Evolutionary conservation across 768 basidiomycete species (phyloP).

Genomic region (Piloderma croceum): DNA sequence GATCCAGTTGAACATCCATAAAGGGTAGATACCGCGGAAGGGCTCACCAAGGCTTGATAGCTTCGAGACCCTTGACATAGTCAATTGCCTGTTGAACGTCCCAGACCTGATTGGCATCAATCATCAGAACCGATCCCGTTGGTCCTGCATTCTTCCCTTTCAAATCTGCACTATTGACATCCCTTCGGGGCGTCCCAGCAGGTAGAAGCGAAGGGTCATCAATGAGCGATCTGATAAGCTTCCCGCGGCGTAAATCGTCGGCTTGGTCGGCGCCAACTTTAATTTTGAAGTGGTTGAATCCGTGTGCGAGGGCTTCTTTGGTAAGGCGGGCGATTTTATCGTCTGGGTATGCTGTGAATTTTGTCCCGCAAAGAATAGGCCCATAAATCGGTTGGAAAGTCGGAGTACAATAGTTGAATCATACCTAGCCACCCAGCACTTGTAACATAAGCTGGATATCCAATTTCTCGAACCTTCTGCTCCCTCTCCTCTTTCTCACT

Average conservation of each 20-base stretch:
- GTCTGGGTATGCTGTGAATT: slow-evolving; percentile 86
- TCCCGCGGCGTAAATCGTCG: slow-evolving; percentile 81
- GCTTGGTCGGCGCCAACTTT: slow-evolving; percentile 86
- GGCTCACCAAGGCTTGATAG: slow-evolving; percentile 79
- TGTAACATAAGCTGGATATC: slow-evolving; percentile 92
- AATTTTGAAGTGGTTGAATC: slow-evolving; percentile 99
- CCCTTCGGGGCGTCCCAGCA: slow-evolving; percentile 45
- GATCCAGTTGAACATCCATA: neutral
- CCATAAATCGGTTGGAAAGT: neutral
- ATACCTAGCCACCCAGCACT: slow-evolving; percentile 86
- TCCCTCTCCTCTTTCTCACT: slow-evolving; percentile 76
- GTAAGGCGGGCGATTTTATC: slow-evolving; percentile 87
- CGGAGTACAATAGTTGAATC: slow-evolving; percentile 5
- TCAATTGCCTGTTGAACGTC: slow-evolving; percentile 91
- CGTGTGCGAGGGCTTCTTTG: slow-evolving; percentile 74
- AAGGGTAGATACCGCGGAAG: neutral
- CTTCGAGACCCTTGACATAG: slow-evolving; percentile 74
- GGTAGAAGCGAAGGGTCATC: slow-evolving; percentile 87
- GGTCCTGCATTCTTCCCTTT: slow-evolving; percentile 91
- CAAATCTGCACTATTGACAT: slow-evolving; percentile 57
- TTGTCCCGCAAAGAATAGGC: neutral
- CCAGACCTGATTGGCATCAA: slow-evolving; percentile 97
- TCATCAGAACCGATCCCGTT: slow-evolving; percentile 92
- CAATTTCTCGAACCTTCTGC: slow-evolving; percentile 61
- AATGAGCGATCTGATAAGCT: slow-evolving; percentile 89